A percentile compares a stretch with the other conserved stretches of the same genome.
phyloP scores from a whole-genome alignment of 176 grass and related monocot species.

The Microstegium vimineum region DNA sequence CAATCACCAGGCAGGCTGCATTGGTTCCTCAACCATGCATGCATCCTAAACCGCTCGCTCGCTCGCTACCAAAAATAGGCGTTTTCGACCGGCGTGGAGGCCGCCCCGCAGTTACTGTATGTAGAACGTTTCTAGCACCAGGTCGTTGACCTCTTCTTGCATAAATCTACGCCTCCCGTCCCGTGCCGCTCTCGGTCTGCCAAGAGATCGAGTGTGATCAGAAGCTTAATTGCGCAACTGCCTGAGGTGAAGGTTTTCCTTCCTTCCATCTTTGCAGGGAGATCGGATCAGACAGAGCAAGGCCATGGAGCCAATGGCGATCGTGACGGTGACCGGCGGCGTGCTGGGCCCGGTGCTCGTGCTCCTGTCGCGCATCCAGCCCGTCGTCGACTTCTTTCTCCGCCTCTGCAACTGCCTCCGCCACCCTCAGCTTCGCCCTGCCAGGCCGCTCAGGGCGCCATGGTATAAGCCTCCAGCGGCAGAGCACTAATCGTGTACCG shows the following conservation, averaged over 20 bases:
- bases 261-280: neutral
- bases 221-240: too few relatives aligned
- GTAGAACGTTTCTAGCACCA: neutral
- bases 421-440: slow-evolving; percentile 19
- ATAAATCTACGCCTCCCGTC: neutral
- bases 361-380: slow-evolving; percentile 32
- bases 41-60: neutral
- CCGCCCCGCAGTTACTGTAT: neutral
- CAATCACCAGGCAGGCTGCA: too few relatives aligned
- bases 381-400: slow-evolving; percentile 23
- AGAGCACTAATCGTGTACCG: neutral
- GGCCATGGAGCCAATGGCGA: slow-evolving; percentile 34
- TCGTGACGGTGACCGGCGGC: slow-evolving; percentile 39
- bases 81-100: slow-evolving; percentile 7
- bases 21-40: neutral
- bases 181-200: neutral
- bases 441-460: slow-evolving; percentile 21
- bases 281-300: neutral
- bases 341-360: slow-evolving; percentile 28
- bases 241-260: too few relatives aligned
- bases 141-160: neutral
- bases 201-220: too few relatives aligned
- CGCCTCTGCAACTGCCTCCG: slow-evolving; percentile 27
- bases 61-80: slow-evolving; percentile 11
- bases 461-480: slow-evolving; percentile 3